These are phyloP conservation scores for Kodamaea leandrae DNA, from an alignment of 805 yeast genomes.

Conservation along the genomic window DNA sequence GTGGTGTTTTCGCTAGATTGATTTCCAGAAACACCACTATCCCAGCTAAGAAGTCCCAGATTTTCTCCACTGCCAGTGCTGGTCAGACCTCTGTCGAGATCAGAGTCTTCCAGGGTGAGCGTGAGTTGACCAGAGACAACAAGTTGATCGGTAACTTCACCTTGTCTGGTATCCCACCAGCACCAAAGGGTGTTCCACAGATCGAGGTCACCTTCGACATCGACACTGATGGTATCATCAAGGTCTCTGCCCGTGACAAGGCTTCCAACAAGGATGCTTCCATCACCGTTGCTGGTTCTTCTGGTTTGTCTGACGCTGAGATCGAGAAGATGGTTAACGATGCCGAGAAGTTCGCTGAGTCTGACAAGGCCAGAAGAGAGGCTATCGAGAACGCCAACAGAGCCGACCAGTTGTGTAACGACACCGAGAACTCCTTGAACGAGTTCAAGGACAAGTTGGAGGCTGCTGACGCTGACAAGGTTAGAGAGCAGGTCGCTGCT, in stretches of 20 bases:
- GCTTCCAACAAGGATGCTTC: conserved; percentile 92
- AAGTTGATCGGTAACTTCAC: conserved; percentile 96
- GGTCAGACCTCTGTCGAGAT: conserved; percentile 47
- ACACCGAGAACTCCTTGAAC: conserved; percentile 47
- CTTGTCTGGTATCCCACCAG: conserved; percentile 91
- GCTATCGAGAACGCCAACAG: conserved; percentile 83
- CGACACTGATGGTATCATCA: conserved; percentile 96
- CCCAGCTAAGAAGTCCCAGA: conserved; percentile 95
- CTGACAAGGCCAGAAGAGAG: conserved; percentile 83
- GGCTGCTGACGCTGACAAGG: conserved; percentile 45
- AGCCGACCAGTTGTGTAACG: conserved; percentile 70
- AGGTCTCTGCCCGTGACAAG: conserved; percentile 91
- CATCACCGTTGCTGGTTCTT: conserved; percentile 93
- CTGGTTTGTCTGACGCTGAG: conserved; percentile 87
- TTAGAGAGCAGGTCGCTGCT: conserved; percentile 51
- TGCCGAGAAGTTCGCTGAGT: conserved; percentile 84
- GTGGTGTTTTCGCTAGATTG: conserved; percentile 93
- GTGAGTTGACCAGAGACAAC: conserved; percentile 97
- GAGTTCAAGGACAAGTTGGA: conserved; percentile 49
- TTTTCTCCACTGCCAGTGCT: conserved; percentile 48
- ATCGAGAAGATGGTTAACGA: conserved; percentile 88
- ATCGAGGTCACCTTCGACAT: conserved; percentile 93
- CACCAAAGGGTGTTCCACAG: conserved; percentile 93
- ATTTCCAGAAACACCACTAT: conserved; percentile 93
- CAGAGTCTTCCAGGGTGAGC: conserved; percentile 99